Conservation (phyloP, 2,329 filamentous ascomycete genomes). For the Emergomyces africanus region DNA sequence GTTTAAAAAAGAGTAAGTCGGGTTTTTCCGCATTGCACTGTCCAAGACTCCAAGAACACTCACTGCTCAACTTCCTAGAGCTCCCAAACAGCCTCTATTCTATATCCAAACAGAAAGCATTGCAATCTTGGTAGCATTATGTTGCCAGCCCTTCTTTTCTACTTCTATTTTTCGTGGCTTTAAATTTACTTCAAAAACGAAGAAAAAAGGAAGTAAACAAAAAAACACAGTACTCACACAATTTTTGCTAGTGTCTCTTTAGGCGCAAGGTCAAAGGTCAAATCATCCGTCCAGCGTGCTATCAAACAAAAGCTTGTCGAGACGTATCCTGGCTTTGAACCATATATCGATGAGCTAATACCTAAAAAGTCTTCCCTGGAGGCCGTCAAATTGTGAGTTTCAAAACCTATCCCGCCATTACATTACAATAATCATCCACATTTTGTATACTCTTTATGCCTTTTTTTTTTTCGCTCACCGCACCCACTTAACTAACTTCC, state of each 20-base stretch:
- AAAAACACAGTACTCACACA: constrained; percentile 1
- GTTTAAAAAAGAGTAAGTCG: constrained; percentile 83
- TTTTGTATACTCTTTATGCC: background rate
- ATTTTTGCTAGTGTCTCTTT: constrained; percentile 7
- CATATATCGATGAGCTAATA: constrained; percentile 84
- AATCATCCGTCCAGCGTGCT: constrained; percentile 82
- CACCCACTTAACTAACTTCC: background rate
- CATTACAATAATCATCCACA: background rate
- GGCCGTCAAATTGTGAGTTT: constrained; percentile 62
- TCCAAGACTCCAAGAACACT: background rate
- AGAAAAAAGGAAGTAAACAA: background rate
- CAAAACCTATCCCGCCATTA: constrained; percentile 10
- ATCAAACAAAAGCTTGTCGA: constrained; percentile 72
- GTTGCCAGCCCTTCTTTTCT: background rate
- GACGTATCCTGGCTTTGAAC: constrained; percentile 73
- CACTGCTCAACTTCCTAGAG: no score
- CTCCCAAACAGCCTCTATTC: no score
- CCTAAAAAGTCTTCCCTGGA: constrained; percentile 90
- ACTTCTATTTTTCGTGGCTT: background rate
- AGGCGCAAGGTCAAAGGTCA: constrained; percentile 61
- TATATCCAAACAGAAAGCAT: no score
- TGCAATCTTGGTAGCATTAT: background rate
- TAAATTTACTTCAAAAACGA: background rate
- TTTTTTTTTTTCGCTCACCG: background rate
- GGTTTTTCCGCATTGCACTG: constrained; percentile 4